Evolutionary conservation across 176 grass and related monocot species (phyloP).

Genomic region (Poa pratensis): DNA sequence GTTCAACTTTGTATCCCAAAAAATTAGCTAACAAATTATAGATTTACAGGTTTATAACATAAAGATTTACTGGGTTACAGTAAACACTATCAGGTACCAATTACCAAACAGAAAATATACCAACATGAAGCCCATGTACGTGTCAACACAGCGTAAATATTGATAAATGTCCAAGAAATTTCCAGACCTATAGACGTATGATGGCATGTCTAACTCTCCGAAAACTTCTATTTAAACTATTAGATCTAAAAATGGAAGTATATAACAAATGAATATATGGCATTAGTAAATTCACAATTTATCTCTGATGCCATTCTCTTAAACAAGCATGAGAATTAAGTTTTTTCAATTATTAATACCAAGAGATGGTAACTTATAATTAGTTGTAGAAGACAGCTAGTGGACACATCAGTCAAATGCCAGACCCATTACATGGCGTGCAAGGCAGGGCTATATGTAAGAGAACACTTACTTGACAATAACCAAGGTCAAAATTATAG

Average conservation of each 20-base stretch:
- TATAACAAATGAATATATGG: constrained; percentile 31
- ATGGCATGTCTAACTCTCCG: constrained; percentile 7
- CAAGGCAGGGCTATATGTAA: not conserved
- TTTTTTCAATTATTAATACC: constrained; percentile 6
- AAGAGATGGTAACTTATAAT: constrained; percentile 4
- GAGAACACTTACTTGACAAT: constrained; percentile 85
- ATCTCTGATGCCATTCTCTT: constrained; percentile 4
- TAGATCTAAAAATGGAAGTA: constrained; percentile 18
- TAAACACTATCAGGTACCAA: not conserved
- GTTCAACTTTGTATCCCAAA: constrained; percentile 22
- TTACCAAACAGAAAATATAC: not conserved
- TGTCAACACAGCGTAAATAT: constrained; percentile 21
- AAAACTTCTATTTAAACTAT: not conserved
- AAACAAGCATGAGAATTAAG: constrained; percentile 8
- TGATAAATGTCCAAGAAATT: not conserved
- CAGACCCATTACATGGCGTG: not conserved
- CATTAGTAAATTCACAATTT: not conserved
- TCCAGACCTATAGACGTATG: not conserved
- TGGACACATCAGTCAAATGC: constrained; percentile 19
- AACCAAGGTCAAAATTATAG: constrained; percentile 99
- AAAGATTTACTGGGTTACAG: not conserved
- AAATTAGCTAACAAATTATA: not conserved
- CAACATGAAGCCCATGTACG: not conserved
- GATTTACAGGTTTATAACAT: constrained; percentile 26
- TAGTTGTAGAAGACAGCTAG: constrained; percentile 1